These are phyloP conservation scores for Hyphopichia buzzinii DNA, from an alignment of 1,139 yeast species.

Conservation along the genomic window DNA sequence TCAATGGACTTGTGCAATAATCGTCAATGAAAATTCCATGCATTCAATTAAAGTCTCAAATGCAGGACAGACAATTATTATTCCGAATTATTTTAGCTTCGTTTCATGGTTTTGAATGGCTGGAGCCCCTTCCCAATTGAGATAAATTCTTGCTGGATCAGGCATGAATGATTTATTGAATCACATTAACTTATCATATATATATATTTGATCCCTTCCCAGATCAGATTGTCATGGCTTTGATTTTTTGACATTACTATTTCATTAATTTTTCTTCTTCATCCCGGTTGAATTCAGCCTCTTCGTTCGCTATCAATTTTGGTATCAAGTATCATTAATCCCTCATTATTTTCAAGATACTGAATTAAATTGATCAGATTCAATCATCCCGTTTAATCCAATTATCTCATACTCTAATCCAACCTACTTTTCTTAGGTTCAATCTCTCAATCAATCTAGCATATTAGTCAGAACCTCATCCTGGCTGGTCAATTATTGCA, in stretches of 20 bases:
- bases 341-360: too few relatives aligned
- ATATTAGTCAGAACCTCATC: too few relatives aligned
- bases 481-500: too few relatives aligned
- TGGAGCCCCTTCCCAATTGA: slow-evolving; percentile 9
- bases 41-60: neutral
- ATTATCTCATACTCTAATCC: too few relatives aligned
- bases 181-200: slow-evolving; percentile 1
- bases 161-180: slow-evolving; percentile 3
- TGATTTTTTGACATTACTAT: neutral
- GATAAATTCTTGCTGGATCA: slow-evolving; percentile 9
- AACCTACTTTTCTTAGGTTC: too few relatives aligned
- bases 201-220: slow-evolving; percentile 5
- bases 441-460: too few relatives aligned
- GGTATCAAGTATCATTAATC: too few relatives aligned
- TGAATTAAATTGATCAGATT: too few relatives aligned
- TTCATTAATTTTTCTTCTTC: neutral
- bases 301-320: neutral
- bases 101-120: slow-evolving; percentile 7
- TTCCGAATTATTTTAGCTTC: neutral
- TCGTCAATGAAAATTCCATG: neutral
- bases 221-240: neutral
- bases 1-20: too few relatives aligned
- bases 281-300: too few relatives aligned
- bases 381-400: too few relatives aligned
- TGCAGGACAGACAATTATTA: neutral